Evolutionary conservation across 352 stramenopile species (phyloP), one percentile per base, ranked within the genome.

Genomic region (Elongisporangium prolatum): DNA sequence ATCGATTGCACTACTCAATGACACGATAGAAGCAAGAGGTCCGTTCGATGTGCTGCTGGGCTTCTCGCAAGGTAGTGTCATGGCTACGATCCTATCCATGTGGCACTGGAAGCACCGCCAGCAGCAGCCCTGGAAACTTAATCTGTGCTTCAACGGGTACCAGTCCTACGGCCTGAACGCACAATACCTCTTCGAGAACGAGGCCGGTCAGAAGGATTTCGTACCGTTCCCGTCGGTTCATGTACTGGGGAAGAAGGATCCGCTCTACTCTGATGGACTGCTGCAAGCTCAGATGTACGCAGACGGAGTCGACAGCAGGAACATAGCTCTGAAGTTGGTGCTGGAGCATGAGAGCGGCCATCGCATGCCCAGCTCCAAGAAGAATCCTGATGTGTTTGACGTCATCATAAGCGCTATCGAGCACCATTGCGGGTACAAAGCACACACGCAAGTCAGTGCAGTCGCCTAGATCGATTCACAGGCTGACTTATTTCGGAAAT

Each of bases 221-320:
- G 68, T 82, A 38, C 60, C 64, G 48, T 25, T 77, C 50, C 65
- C 69, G 16, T 77, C 72, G 9, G 69, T 82, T 40, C 75, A 86
- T 54, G 56, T 91, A 17, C 58, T 82, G 22, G 80, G 76, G 22
- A 77, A 81, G 65, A 80, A 75, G 21, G 78, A 91, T 34, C 71
- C 75, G 16, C 72, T 86, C 22, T 85, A 76, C 47, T 56, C 66
- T 4, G 70, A 81, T 17, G 73, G 68, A 7, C 54, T 78, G 50
- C 61, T 72, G 7, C 64, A 88, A 47, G 59, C 60, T 1, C 44
- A 64, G 18, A 67, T 68, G 50, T 80, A 66, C 58, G 55, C 56
- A 4, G 60, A 66, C 9, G 28, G 28, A 40, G 28, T 40, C 5
- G 28, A 40, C 28, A 40, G 28, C 8, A 40, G 28, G 28, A 40